Evolutionary conservation across 768 basidiomycete genomes (phyloP).

Genomic region (Russula olivacea): DNA sequence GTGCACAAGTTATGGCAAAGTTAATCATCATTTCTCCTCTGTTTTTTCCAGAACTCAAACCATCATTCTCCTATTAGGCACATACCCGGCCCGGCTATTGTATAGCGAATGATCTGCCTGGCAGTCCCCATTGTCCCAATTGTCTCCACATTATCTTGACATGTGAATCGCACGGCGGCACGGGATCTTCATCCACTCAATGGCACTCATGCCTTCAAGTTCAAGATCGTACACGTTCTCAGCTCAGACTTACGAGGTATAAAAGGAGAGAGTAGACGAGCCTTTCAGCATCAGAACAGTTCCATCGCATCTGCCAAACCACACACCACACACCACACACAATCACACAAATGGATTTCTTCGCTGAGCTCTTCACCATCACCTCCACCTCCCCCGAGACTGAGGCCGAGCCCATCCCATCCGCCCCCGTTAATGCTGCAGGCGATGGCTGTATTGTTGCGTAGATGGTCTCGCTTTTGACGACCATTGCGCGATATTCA

Average conservation of each 20-base stretch:
- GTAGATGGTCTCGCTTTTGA: neutral
- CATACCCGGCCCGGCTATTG: too few species aligned
- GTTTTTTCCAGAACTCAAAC: too few species aligned
- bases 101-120: too few species aligned
- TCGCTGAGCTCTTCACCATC: neutral
- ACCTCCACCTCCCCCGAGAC: neutral
- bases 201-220: too few species aligned
- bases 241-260: neutral
- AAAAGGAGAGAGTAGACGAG: neutral
- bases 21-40: too few species aligned
- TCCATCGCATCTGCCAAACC: neutral
- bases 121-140: neutral
- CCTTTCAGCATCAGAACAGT: neutral
- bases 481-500: neutral
- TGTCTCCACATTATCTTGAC: neutral
- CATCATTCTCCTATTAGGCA: neutral
- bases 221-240: neutral
- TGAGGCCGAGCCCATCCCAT: neutral
- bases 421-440: neutral
- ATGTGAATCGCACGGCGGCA: neutral
- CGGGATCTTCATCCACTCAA: too few species aligned
- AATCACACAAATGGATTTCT: slow-evolving; percentile 5
- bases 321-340: neutral
- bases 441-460: neutral
- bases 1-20: too few species aligned